Percentiles rank a stretch among this genome's conserved stretches.
Conservation (phyloP, 805 yeast genomes). For the Kluyveromyces siamensis region DNA sequence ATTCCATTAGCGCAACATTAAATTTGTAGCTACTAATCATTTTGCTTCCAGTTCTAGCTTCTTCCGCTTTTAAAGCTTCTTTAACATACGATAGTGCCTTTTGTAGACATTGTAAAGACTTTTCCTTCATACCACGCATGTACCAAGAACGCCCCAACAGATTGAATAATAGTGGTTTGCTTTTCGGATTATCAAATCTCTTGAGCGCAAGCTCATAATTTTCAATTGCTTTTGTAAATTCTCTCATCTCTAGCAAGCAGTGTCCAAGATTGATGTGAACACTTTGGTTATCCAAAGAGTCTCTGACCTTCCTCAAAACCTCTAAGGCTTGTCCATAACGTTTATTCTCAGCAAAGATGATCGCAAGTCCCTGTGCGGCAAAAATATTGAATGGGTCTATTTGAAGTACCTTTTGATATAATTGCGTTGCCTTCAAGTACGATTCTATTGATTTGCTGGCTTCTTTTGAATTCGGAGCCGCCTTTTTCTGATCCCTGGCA, state of each 20-base stretch:
- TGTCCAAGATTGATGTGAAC: slow-evolving; percentile 84
- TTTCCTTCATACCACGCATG: slow-evolving; percentile 62
- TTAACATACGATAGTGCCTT: slow-evolving; percentile 56
- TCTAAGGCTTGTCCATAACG: slow-evolving; percentile 71
- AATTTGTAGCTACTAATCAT: slow-evolving; percentile 46
- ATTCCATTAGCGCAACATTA: slow-evolving; percentile 76
- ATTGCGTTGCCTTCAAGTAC: slow-evolving; percentile 83
- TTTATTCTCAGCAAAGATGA: slow-evolving; percentile 79
- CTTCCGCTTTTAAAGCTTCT: slow-evolving; percentile 39
- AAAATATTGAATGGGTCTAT: slow-evolving; percentile 79
- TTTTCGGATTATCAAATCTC: slow-evolving; percentile 47
- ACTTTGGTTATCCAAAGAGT: slow-evolving; percentile 76
- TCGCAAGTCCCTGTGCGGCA: slow-evolving; percentile 97
- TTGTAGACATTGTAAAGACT: slow-evolving; percentile 48
- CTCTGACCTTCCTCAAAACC: slow-evolving; percentile 80
- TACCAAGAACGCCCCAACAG: slow-evolving; percentile 86
- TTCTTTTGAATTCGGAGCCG: slow-evolving; percentile 28
- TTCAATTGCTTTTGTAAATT: slow-evolving; percentile 80
- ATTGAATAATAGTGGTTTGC: slow-evolving; percentile 58
- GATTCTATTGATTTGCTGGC: slow-evolving; percentile 56
- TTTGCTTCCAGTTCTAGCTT: slow-evolving; percentile 16
- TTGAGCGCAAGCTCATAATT: slow-evolving; percentile 73
- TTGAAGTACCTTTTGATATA: slow-evolving; percentile 79
- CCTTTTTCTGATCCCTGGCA: slow-evolving; percentile 64
- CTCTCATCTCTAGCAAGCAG: slow-evolving; percentile 72